Evolutionary conservation across 106 monocot species (phyloP).

Genomic region (Iris macrosiphon): DNA sequence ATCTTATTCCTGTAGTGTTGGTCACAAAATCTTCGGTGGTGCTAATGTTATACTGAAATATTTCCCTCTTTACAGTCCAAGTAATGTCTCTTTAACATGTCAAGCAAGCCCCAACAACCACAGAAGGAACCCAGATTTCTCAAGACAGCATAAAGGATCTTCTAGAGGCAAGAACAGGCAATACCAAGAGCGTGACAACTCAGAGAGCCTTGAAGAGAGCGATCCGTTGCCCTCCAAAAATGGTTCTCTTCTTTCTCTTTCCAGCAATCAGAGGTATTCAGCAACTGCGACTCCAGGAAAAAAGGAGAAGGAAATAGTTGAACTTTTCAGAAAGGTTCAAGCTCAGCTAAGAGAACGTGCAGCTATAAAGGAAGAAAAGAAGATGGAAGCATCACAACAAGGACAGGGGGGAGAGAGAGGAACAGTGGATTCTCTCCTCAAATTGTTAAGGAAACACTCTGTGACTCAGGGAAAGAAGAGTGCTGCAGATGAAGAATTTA

Average conservation of each 20-base stretch:
- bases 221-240: constrained; percentile 56
- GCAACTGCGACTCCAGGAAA: constrained; percentile 62
- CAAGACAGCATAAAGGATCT: constrained; percentile 55
- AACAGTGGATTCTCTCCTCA: constrained; percentile 79
- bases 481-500: constrained; percentile 12
- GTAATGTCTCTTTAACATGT: neutral
- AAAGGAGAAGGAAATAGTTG: constrained; percentile 83
- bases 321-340: constrained; percentile 81
- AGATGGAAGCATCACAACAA: constrained; percentile 46
- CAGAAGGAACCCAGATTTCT: constrained; percentile 70
- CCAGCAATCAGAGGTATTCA: constrained; percentile 45
- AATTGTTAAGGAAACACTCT: constrained; percentile 74
- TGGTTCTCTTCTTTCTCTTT: constrained; percentile 52
- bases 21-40: neutral
- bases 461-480: constrained; percentile 43
- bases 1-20: constrained; percentile 1
- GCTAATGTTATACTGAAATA: neutral
- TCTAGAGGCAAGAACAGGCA: constrained; percentile 46
- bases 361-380: constrained; percentile 64
- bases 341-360: constrained; percentile 62
- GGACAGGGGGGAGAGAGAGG: constrained; percentile 56
- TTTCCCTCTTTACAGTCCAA: neutral
- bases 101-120: constrained; percentile 7
- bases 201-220: constrained; percentile 36
- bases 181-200: constrained; percentile 35